phyloP scores from a whole-genome alignment of 345 rosid species.

The Pugionium cornutum region DNA sequence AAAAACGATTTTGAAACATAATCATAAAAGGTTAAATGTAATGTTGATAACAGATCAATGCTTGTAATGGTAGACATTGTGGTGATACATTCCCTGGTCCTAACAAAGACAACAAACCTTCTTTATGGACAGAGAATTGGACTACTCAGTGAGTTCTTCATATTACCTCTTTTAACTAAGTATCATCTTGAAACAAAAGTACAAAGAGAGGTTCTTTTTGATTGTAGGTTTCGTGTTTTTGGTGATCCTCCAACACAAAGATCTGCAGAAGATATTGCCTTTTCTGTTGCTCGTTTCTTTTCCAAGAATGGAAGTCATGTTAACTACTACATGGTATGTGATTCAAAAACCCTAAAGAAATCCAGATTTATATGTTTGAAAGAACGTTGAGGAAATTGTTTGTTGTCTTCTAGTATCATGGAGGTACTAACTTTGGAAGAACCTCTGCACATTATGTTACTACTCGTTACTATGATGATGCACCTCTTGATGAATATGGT shows the following conservation, averaged over 20 bases:
- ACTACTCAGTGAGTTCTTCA: conserved; percentile 75
- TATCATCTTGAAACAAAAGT: conserved; percentile 4
- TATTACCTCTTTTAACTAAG: not conserved
- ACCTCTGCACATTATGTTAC: conserved; percentile 79
- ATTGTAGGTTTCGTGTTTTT: conserved; percentile 56
- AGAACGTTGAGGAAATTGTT: not conserved
- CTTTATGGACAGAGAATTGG: conserved; percentile 97
- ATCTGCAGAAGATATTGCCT: conserved; percentile 79
- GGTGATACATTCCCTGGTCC: conserved; percentile 96
- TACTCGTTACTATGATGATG: conserved; percentile 93
- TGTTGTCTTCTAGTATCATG: conserved; percentile 64
- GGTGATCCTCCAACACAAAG: conserved; percentile 61
- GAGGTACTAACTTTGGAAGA: conserved; percentile 89
- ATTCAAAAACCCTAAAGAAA: not conserved
- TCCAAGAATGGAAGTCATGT: conserved; percentile 77
- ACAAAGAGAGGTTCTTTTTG: conserved; percentile 10
- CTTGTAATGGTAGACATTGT: conserved; percentile 97
- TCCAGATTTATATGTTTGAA: not conserved
- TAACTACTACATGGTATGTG: conserved; percentile 88
- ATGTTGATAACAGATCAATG: conserved; percentile 58
- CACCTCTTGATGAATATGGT: conserved; percentile 96
- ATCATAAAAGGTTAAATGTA: not conserved
- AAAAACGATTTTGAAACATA: too few species aligned
- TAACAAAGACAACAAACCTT: conserved; percentile 72
- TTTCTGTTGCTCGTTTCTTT: conserved; percentile 74